A percentile compares a stretch with the other conserved stretches of the same genome.
phyloP scores from a whole-genome alignment of 106 monocot genomes.

The Dioscorea zingiberensis region DNA sequence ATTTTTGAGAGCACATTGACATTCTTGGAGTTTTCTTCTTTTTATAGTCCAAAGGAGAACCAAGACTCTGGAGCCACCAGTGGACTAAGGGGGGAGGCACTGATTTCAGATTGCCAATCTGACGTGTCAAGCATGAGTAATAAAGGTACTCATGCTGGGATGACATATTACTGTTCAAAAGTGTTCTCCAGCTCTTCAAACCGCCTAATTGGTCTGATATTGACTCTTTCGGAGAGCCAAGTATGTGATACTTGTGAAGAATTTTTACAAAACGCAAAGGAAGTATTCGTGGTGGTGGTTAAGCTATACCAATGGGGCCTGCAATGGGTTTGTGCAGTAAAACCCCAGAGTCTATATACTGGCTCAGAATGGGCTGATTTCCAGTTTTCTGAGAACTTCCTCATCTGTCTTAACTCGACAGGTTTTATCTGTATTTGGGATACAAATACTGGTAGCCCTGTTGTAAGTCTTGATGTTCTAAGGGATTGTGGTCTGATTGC shows the following conservation, averaged over 20 bases:
- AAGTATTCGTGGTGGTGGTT: conserved; percentile 52
- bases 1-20: conserved; percentile 38
- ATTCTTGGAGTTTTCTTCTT: conserved; percentile 36
- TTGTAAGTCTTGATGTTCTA: conserved; percentile 36
- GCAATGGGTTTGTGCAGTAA: conserved; percentile 63
- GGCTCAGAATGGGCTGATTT: conserved; percentile 70
- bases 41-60: background rate
- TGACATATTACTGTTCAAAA: conserved; percentile 28
- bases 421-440: conserved; percentile 56
- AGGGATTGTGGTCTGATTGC: conserved; percentile 18
- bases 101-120: background rate
- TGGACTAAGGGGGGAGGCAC: conserved; percentile 1
- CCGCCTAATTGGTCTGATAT: conserved; percentile 56
- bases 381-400: conserved; percentile 58
- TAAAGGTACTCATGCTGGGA: conserved; percentile 6
- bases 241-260: conserved; percentile 3
- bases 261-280: conserved; percentile 1
- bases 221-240: conserved; percentile 27
- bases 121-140: background rate
- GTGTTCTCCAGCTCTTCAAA: conserved; percentile 60
- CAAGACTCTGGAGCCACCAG: conserved; percentile 3
- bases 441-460: conserved; percentile 39
- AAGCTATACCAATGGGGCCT: conserved; percentile 62
- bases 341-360: conserved; percentile 34
- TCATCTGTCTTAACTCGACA: conserved; percentile 58